Evolutionary conservation across 2,329 filamentous ascomycete species (phyloP), one percentile per base, ranked within the genome.

Genomic region (Colletotrichum tropicale): DNA sequence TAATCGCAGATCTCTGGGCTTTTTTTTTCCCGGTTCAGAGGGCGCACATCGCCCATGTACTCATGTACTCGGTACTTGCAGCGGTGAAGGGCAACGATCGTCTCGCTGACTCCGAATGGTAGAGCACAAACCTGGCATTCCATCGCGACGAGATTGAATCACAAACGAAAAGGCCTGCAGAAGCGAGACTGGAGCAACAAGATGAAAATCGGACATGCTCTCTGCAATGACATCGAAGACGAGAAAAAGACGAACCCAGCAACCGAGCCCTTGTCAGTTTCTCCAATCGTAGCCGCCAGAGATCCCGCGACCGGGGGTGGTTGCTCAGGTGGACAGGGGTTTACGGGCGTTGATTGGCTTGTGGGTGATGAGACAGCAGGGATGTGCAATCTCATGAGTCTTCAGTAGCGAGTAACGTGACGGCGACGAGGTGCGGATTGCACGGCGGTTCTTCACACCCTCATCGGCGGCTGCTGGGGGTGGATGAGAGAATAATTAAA

Each of bases 271-370:
- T 65, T 75, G 74, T 66, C 66, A 8, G 76, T 78, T 52, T 79
- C 77, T 78, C 81, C 82, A 83, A 83, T 82, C 78, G 80, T 80
- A 83, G 81, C 80, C 82, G 82, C 82, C 82, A 81, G 80, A 78
- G 76, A 72, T 76, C 74, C 77, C 64, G 71, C 73, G 78, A 81
- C 81, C 78, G 75, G 82, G 80, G 68, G 70, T 62, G 28, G 77
- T 55, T 43, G 71, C 78, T 80, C 77, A 77, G 72, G 60, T 73
- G 77, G 66, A 75, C 83, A 84, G 76, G 83, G 84, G 80, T 80
- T 80, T 80, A 65, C n/a, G 34, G n/a, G 32, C 66, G 67, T 56
- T 75, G 48, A 86, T 85, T 86, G 85, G 85, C 68, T 64, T 72
- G 24, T 28, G n/a, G 26, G 75, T 30, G 24, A 36, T 79, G 75